Evolutionary conservation across 495 filamentous ascomycete genomes (phyloP), one percentile per base, ranked within the genome.

Genomic region (Clohesyomyces aquaticus): DNA sequence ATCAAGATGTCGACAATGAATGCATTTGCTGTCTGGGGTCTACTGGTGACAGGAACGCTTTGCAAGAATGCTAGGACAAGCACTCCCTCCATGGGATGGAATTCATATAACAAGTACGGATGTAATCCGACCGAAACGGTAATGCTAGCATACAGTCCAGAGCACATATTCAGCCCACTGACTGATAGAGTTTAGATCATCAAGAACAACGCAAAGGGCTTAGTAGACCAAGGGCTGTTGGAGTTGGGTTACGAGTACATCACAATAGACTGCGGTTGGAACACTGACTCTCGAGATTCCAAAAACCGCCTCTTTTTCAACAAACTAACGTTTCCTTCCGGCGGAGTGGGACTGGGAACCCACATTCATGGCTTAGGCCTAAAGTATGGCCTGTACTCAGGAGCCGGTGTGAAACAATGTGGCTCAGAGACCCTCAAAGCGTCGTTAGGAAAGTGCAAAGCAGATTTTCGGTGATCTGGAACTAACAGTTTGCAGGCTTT

Each of bases 221-320:
- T 86, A 8, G 76, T 84, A 0, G 79, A 81, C 60, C 72, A 82
- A 4, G 82, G 81, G 0, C 76, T 86, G 2, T 75, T 74, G 0
- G 68, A 73, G 14, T 70, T 82, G 0, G 82, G 83, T 21, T 85
- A 86, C 54, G 72, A 75, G 41, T 80, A 79, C 57, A 81, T 84
- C n/a, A 83, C 81, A 0, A 78, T 78, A 0, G 83, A 86, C 65
- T 85, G 82, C 58, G 83, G 83, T 16, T 85, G 82, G 83, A 79
- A 76, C 6, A 68, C 78, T 1, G 67, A 71, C 4, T 70, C 80
- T 29, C 71, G 82, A 32, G 70, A 77, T 18, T 57, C 75, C 0
- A 71, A 82, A 50, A 80, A 80, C 0, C 76, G 74, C 0, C 66
- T 85, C 28, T 82, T 80, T 8, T 85, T 82, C 82, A 82, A 86